Evolutionary conservation across 345 rosid species (phyloP), one percentile per base, ranked within the genome.

Genomic region (Hibiscus mutabilis): DNA sequence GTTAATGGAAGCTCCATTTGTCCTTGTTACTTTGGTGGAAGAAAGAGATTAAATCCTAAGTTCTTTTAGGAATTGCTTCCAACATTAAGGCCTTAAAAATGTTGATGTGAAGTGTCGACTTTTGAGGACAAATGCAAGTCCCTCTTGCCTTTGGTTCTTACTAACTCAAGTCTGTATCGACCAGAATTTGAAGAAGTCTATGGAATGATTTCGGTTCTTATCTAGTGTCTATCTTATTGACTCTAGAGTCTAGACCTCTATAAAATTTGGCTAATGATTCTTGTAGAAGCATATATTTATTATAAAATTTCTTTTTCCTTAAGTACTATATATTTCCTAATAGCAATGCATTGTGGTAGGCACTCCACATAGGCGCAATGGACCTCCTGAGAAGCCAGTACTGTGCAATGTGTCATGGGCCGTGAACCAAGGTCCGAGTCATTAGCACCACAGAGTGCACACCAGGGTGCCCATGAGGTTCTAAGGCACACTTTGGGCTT

Each of bases 361-460:
- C 79, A 89, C 95, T 10, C 95, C 95, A 61, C 91, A 87, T 56
- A 87, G 95, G 95, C 86, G 95, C 60, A 89, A 89, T 74, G 95
- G 90, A 53, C 95, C 95, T 76, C 89, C 90, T 0, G 95, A 89
- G 78, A 89, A 89, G 86, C 95, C 95, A 3, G 92, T 87, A 7
- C 76, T 89, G 51, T 89, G 95, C 82, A 89, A 89, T n/a, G n/a
- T n/a, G n/a, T n/a, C n/a, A n/a, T n/a, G n/a, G n/a, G n/a, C n/a
- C n/a, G n/a, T n/a, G n/a, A n/a, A n/a, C n/a, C n/a, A n/a, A n/a
- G n/a, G n/a, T n/a, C n/a, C n/a, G n/a, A n/a, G n/a, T n/a, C n/a
- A n/a, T n/a, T n/a, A n/a, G n/a, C n/a, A n/a, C n/a, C n/a, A n/a
- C n/a, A n/a, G n/a, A n/a, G n/a, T n/a, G n/a, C n/a, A n/a, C n/a